Percentiles rank a stretch among this genome's conserved stretches.
Evolutionary conservation across 2,329 filamentous ascomycete species (phyloP).

Genomic region (Cladophialophora bantiana): DNA sequence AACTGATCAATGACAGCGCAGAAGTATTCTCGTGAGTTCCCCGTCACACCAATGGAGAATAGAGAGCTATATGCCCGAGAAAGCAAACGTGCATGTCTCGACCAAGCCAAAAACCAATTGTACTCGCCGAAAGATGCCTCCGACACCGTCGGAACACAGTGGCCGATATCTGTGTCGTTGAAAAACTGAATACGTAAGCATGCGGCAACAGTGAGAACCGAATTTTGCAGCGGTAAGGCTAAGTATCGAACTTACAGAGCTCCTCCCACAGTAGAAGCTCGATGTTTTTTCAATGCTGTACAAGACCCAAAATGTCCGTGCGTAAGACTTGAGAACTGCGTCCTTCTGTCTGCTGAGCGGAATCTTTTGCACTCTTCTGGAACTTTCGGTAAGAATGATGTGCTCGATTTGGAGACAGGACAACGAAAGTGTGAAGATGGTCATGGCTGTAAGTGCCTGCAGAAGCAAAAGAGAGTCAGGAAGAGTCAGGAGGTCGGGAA

Average conservation of each 20-base stretch:
- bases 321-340: background rate
- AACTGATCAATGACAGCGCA: background rate
- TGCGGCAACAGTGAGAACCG: too few species aligned
- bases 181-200: background rate
- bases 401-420: too few species aligned
- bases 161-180: constrained; percentile 11
- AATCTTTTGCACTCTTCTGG: too few species aligned
- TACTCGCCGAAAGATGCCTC: background rate
- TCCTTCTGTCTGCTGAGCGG: too few species aligned
- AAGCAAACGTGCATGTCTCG: background rate
- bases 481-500: too few species aligned
- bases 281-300: constrained; percentile 14
- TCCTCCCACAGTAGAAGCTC: constrained; percentile 8
- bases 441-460: too few species aligned
- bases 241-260: background rate
- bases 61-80: constrained; percentile 5
- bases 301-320: constrained; percentile 6
- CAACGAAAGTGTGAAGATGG: too few species aligned
- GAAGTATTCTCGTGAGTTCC: constrained; percentile 6
- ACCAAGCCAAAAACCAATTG: background rate
- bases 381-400: too few species aligned
- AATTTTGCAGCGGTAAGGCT: background rate
- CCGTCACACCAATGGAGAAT: constrained; percentile 12
- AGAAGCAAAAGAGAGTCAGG: too few species aligned
- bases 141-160: background rate